Conservation (phyloP, 1,139 yeast genomes). For the Suhomyces maxii region DNA sequence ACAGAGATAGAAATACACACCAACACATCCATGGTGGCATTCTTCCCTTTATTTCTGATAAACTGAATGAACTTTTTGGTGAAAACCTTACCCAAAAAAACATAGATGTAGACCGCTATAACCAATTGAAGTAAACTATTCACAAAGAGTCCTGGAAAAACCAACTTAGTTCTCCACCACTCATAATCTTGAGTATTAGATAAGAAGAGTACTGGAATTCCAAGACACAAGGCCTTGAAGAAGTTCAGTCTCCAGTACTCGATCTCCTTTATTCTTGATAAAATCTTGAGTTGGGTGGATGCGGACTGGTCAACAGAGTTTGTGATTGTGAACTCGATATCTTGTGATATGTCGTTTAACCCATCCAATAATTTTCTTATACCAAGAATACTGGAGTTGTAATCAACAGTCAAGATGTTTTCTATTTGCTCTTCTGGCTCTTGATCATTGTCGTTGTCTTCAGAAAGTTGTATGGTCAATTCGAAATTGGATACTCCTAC, state of each 20-base stretch:
- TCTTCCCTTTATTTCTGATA: slow-evolving; percentile 55
- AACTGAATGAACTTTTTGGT: slow-evolving; percentile 65
- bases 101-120: slow-evolving; percentile 67
- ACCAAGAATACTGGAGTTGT: slow-evolving; percentile 49
- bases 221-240: slow-evolving; percentile 50
- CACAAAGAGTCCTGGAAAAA: slow-evolving; percentile 56
- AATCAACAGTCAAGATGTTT: slow-evolving; percentile 44
- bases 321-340: slow-evolving; percentile 39
- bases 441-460: slow-evolving; percentile 9
- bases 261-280: slow-evolving; percentile 72
- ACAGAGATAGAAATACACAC: slow-evolving; percentile 81
- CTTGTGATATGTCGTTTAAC: slow-evolving; percentile 25
- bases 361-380: slow-evolving; percentile 55
- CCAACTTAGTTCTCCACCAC: slow-evolving; percentile 24
- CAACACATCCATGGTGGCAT: slow-evolving; percentile 94
- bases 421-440: slow-evolving; percentile 6
- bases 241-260: slow-evolving; percentile 65
- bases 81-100: slow-evolving; percentile 64
- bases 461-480: slow-evolving; percentile 16
- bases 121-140: slow-evolving; percentile 62
- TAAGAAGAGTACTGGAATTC: slow-evolving; percentile 63
- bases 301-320: slow-evolving; percentile 48
- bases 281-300: slow-evolving; percentile 63
- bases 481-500: slow-evolving; percentile 30
- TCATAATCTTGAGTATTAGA: slow-evolving; percentile 48